A percentile compares a stretch with the other conserved stretches of the same genome.
Conservation (phyloP, 1,139 yeast species). For the Maudiozyma humilis region DNA sequence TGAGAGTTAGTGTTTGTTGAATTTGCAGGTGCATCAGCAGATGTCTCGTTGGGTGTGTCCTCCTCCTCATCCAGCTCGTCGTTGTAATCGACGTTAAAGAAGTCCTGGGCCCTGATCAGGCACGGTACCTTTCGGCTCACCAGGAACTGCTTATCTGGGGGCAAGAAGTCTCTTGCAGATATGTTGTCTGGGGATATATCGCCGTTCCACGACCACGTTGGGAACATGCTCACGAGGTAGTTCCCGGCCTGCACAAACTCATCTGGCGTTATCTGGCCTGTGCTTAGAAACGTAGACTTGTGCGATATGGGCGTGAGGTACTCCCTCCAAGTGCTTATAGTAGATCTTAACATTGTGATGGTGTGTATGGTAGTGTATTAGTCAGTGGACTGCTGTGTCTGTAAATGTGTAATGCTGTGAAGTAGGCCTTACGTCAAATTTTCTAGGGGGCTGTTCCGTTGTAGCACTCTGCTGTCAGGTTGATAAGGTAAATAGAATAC, state of each 20-base stretch:
- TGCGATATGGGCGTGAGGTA: slow-evolving; percentile 86
- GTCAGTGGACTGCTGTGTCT: too few species aligned
- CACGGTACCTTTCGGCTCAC: slow-evolving; percentile 89
- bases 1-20: slow-evolving; percentile 4
- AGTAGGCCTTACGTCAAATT: too few species aligned
- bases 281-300: slow-evolving; percentile 66
- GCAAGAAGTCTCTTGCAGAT: slow-evolving; percentile 57
- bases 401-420: too few species aligned
- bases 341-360: slow-evolving; percentile 50
- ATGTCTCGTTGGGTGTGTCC: neutral
- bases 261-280: slow-evolving; percentile 92
- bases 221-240: slow-evolving; percentile 79
- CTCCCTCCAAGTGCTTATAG: slow-evolving; percentile 77
- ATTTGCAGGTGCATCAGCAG: neutral
- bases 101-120: slow-evolving; percentile 59
- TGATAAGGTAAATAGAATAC: neutral
- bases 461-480: neutral
- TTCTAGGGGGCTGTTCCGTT: too few species aligned
- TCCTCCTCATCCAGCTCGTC: slow-evolving; percentile 28
- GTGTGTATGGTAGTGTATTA: neutral
- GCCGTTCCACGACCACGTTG: slow-evolving; percentile 89
- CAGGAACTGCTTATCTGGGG: slow-evolving; percentile 75
- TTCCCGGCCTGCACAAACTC: slow-evolving; percentile 93
- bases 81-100: slow-evolving; percentile 37
- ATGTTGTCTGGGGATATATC: slow-evolving; percentile 21